Evolutionary conservation across 2,329 filamentous ascomycete genomes (phyloP).

Genomic region (Stachybotrys elegans): DNA sequence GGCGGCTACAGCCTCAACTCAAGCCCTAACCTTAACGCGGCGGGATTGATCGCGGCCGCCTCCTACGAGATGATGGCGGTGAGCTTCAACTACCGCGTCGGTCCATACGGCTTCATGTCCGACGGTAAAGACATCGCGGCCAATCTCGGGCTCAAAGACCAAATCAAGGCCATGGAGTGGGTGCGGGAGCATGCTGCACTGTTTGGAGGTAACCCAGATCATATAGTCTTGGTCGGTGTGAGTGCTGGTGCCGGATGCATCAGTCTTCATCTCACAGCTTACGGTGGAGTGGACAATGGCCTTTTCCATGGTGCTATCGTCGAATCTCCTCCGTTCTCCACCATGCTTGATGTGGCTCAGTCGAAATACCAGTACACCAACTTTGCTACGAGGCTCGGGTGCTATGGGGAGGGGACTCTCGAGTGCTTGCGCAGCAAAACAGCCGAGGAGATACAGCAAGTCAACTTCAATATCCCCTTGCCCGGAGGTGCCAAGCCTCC

Average conservation of each 20-base stretch:
- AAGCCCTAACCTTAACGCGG: constrained; percentile 52
- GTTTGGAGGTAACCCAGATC: constrained; percentile 65
- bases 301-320: constrained; percentile 48
- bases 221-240: constrained; percentile 64
- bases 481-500: constrained; percentile 27
- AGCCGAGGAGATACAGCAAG: constrained; percentile 32
- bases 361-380: constrained; percentile 49
- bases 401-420: constrained; percentile 32
- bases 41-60: constrained; percentile 51
- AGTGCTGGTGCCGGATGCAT: constrained; percentile 65
- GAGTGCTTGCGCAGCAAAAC: constrained; percentile 41
- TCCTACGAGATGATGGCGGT: constrained; percentile 62
- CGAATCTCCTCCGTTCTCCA: constrained; percentile 47
- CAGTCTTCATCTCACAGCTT: constrained; percentile 56
- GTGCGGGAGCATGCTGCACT: constrained; percentile 58
- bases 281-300: constrained; percentile 40
- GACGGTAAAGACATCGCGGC: constrained; percentile 50
- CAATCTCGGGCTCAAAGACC: constrained; percentile 68
- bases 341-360: constrained; percentile 38
- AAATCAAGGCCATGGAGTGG: constrained; percentile 66
- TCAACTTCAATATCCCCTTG: constrained; percentile 33
- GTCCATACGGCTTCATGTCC: constrained; percentile 66
- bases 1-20: constrained; percentile 53
- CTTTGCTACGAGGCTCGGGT: constrained; percentile 38
- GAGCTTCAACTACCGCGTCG: constrained; percentile 72